phyloP scores from a whole-genome alignment of 1,139 yeast genomes.

The Kodamaea ohmeri region DNA sequence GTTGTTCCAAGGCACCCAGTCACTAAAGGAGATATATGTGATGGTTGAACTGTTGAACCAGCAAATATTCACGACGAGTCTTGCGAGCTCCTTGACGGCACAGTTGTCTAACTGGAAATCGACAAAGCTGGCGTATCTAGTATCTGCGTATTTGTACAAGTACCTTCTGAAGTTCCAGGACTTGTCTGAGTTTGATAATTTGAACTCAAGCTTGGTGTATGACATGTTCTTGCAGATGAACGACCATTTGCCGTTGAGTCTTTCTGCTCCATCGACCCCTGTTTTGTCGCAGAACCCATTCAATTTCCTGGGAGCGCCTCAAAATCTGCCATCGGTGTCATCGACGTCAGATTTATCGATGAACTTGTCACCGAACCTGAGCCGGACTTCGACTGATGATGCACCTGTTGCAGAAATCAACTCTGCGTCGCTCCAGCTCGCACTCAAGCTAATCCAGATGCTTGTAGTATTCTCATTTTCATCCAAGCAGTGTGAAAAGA shows the following conservation, averaged over 20 bases:
- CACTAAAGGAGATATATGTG: constrained; percentile 29
- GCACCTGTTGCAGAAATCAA: constrained; percentile 13
- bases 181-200: constrained; percentile 32
- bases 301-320: constrained; percentile 8
- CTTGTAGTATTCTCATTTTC: constrained; percentile 38
- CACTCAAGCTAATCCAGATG: constrained; percentile 34
- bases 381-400: constrained; percentile 5
- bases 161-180: constrained; percentile 25
- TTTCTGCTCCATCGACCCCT: constrained; percentile 48
- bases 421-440: constrained; percentile 30
- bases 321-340: neutral
- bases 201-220: constrained; percentile 31
- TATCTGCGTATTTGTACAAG: constrained; percentile 19
- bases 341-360: constrained; percentile 9
- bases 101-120: constrained; percentile 30
- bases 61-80: constrained; percentile 30
- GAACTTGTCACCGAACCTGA: constrained; percentile 2
- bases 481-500: constrained; percentile 31
- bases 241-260: constrained; percentile 43
- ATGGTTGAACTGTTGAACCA: constrained; percentile 35
- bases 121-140: constrained; percentile 14
- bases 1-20: constrained; percentile 25
- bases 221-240: constrained; percentile 39
- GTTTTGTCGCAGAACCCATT: constrained; percentile 23
- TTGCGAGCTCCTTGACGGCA: constrained; percentile 26